These are phyloP conservation scores for Lactarius evosmus DNA, from an alignment of 768 basidiomycete species.

Conservation along the genomic window DNA sequence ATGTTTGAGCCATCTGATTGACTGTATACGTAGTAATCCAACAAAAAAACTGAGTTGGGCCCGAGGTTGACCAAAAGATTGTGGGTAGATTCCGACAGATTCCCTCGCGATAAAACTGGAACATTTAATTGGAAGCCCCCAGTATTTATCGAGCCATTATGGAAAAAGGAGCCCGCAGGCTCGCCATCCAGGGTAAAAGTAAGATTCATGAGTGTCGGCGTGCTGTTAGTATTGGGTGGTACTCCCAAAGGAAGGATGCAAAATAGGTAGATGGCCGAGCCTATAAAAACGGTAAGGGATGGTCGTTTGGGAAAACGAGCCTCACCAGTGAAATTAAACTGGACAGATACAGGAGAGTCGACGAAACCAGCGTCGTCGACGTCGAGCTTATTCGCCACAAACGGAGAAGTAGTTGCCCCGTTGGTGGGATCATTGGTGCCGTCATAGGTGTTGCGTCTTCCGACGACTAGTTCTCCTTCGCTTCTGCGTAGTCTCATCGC, in stretches of 20 bases:
- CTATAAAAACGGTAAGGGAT: conserved; percentile 33
- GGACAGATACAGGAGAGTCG: conserved; percentile 37
- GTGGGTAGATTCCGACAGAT: conserved; percentile 42
- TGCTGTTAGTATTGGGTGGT: conserved; percentile 28
- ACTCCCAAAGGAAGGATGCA: conserved; percentile 38
- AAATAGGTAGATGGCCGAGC: conserved; percentile 48
- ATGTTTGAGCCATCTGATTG: conserved; percentile 22
- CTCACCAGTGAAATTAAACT: conserved; percentile 46
- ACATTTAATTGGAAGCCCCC: conserved; percentile 36
- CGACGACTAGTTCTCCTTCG: not conserved
- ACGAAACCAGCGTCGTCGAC: conserved; percentile 34
- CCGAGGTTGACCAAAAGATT: conserved; percentile 44
- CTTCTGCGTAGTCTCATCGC: not conserved
- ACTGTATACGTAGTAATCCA: conserved; percentile 48
- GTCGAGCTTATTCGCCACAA: conserved; percentile 30
- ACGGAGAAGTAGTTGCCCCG: not conserved
- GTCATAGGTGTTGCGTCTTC: not conserved
- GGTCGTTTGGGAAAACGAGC: not conserved
- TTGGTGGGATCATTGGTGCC: conserved; percentile 2
- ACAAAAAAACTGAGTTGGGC: conserved; percentile 45
- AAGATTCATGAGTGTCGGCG: conserved; percentile 44
- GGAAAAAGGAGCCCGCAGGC: conserved; percentile 33
- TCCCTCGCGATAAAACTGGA: conserved; percentile 39
- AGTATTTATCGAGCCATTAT: conserved; percentile 31
- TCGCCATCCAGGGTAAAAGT: conserved; percentile 44